phyloP scores from a whole-genome alignment of 2,329 filamentous ascomycete genomes.

The Sporothrix pallida region DNA sequence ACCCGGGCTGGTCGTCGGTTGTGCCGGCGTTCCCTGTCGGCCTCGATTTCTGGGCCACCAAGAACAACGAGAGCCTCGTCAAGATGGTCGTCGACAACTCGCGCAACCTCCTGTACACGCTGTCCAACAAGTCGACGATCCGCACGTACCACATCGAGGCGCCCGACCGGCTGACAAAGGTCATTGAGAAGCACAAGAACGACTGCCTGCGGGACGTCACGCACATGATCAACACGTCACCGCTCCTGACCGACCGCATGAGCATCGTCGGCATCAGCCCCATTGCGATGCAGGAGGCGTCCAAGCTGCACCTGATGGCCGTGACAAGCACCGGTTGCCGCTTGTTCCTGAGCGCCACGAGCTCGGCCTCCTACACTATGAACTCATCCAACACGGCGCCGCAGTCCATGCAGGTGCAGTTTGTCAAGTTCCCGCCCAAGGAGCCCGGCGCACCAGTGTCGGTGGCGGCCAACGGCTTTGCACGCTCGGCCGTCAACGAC shows the following conservation, averaged over 20 bases:
- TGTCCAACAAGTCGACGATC: slow-evolving; percentile 87
- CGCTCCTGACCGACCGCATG: slow-evolving; percentile 71
- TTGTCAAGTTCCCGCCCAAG: slow-evolving; percentile 88
- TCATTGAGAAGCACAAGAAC: slow-evolving; percentile 69
- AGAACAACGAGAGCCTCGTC: slow-evolving; percentile 67
- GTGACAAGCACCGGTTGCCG: slow-evolving; percentile 89
- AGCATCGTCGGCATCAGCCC: slow-evolving; percentile 84
- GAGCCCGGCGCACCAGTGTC: slow-evolving; percentile 43
- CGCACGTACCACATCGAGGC: slow-evolving; percentile 86
- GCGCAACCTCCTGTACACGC: slow-evolving; percentile 84
- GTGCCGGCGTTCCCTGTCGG: slow-evolving; percentile 57
- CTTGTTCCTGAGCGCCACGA: slow-evolving; percentile 89
- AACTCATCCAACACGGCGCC: slow-evolving; percentile 70
- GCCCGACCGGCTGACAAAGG: slow-evolving; percentile 63
- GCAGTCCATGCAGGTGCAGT: slow-evolving; percentile 96
- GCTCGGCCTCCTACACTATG: slow-evolving; percentile 70
- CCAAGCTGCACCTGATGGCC: slow-evolving; percentile 85
- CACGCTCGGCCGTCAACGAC: slow-evolving; percentile 44
- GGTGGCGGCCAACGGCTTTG: not conserved
- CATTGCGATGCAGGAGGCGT: slow-evolving; percentile 78
- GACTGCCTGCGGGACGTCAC: slow-evolving; percentile 74
- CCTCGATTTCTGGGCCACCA: slow-evolving; percentile 56
- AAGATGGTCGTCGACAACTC: slow-evolving; percentile 90
- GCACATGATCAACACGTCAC: slow-evolving; percentile 80
- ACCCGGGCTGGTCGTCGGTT: slow-evolving; percentile 71